Conservation (phyloP, 148 eudicot genomes). For the Chenopodium suecicum region DNA sequence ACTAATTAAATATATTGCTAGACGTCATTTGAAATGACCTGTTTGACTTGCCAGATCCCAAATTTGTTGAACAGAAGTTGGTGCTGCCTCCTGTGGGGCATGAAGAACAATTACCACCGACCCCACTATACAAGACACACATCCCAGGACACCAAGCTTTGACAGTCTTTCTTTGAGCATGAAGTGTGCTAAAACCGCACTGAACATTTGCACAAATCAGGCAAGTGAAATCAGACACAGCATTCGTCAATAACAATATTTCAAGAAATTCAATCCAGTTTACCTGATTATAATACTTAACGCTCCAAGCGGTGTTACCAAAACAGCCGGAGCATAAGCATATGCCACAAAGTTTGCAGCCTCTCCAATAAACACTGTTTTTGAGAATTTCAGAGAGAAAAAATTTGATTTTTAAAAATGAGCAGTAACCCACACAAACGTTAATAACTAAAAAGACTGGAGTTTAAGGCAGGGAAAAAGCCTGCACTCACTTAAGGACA, state of each 20-base stretch:
- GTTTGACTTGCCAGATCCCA: slow-evolving; percentile 86
- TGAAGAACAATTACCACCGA: slow-evolving; percentile 84
- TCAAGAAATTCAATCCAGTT: slow-evolving; percentile 13
- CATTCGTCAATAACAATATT: background rate
- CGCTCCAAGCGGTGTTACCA: slow-evolving; percentile 97
- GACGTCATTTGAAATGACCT: slow-evolving; percentile 38
- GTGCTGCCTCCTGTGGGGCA: slow-evolving; percentile 81
- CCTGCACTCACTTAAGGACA: slow-evolving; percentile 61
- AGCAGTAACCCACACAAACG: background rate
- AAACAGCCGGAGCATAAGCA: slow-evolving; percentile 93
- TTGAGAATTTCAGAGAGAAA: slow-evolving; percentile 19
- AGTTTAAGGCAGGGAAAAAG: background rate
- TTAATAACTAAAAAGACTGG: no score
- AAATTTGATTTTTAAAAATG: background rate
- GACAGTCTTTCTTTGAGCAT: slow-evolving; percentile 66
- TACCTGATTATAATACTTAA: slow-evolving; percentile 92
- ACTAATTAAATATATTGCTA: background rate
- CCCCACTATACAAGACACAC: slow-evolving; percentile 82
- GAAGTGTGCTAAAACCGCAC: slow-evolving; percentile 94
- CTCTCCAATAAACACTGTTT: slow-evolving; percentile 87
- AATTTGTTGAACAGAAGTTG: slow-evolving; percentile 69
- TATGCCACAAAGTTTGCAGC: slow-evolving; percentile 91
- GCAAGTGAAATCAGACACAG: slow-evolving; percentile 21
- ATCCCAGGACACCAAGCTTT: slow-evolving; percentile 68
- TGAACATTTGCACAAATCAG: slow-evolving; percentile 30